phyloP scores from a whole-genome alignment of 108 stramenopile species.

The Cyclostephanos tholiformis region DNA sequence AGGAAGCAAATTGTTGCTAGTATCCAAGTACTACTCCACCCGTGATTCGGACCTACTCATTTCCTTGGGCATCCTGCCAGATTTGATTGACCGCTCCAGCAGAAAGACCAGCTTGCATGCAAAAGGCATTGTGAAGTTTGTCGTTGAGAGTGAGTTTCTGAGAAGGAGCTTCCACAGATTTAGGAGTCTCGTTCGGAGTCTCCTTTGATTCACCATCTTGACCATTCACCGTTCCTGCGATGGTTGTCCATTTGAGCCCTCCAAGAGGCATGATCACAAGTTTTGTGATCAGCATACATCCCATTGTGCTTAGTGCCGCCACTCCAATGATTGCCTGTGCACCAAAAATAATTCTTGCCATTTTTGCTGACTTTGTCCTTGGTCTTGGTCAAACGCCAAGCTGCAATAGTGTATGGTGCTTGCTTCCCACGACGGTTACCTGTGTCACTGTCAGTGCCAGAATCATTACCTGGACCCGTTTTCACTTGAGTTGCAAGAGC shows the following conservation, averaged over 20 bases:
- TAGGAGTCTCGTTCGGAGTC: neutral
- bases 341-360: neutral
- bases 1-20: neutral
- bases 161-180: neutral
- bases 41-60: constrained; percentile 7
- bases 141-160: constrained; percentile 1
- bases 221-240: neutral
- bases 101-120: neutral
- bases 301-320: constrained; percentile 2
- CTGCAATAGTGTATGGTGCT: too few species aligned
- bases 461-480: neutral
- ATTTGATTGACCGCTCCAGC: neutral
- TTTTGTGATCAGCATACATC: constrained; percentile 1
- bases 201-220: neutral
- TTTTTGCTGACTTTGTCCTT: neutral
- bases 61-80: neutral
- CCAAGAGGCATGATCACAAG: neutral
- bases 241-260: neutral
- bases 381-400: neutral
- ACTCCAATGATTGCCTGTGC: constrained; percentile 3
- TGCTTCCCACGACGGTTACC: too few species aligned
- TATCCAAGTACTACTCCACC: neutral
- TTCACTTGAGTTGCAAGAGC: neutral
- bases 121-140: too few species aligned
- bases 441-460: too few species aligned